Evolutionary conservation across 768 basidiomycete species (phyloP).

Genomic region (Dendrothele bispora): DNA sequence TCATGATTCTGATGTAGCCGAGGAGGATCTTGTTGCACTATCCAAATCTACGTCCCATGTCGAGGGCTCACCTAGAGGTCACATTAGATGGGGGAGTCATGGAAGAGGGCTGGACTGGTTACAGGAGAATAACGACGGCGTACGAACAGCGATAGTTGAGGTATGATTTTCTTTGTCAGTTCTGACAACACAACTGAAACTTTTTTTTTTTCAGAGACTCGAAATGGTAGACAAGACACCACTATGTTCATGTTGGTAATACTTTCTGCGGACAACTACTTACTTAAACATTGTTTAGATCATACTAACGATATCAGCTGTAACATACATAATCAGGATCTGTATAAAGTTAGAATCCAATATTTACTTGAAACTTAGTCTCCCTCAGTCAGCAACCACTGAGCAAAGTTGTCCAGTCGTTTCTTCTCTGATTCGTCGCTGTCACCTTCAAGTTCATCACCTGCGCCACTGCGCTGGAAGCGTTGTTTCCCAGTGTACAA

Average conservation of each 20-base stretch:
- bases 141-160: constrained; percentile 67
- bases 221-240: constrained; percentile 72
- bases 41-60: constrained; percentile 77
- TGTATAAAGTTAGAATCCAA: too few relatives aligned
- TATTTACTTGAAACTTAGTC: constrained; percentile 49
- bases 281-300: too few relatives aligned
- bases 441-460: constrained; percentile 61
- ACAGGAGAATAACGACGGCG: constrained; percentile 35
- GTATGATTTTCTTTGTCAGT: constrained; percentile 37
- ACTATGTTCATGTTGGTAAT: constrained; percentile 70
- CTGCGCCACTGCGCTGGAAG: constrained; percentile 73
- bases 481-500: constrained; percentile 81
- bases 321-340: too few relatives aligned
- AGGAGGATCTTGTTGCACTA: constrained; percentile 71
- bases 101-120: constrained; percentile 48
- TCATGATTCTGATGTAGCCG: constrained; percentile 53
- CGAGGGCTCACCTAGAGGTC: constrained; percentile 46
- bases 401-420: constrained; percentile 84
- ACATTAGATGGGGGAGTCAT: constrained; percentile 32
- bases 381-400: constrained; percentile 83
- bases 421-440: constrained; percentile 78
- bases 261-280: background rate
- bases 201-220: constrained; percentile 50
- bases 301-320: too few relatives aligned
- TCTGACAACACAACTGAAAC: background rate